Percentiles rank a stretch among this genome's conserved stretches.
Conservation (phyloP, 2,329 filamentous ascomycete genomes). For the Bisporella sp. region DNA sequence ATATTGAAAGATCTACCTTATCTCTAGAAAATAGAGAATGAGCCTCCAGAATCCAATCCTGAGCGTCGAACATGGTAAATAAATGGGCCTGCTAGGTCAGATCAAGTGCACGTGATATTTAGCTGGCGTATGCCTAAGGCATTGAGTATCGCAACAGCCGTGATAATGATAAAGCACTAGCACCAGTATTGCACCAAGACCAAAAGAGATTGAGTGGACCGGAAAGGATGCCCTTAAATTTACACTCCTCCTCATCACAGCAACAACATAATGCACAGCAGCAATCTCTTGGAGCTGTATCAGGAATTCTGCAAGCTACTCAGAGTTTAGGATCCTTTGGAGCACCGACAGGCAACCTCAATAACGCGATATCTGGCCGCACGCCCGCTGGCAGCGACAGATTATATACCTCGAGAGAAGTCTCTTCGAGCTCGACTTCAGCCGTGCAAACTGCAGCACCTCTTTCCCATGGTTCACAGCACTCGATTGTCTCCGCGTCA, state of each 20-base stretch:
- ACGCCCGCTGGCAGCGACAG: slow-evolving; percentile 35
- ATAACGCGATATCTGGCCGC: slow-evolving; percentile 11
- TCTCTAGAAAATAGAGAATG: no score
- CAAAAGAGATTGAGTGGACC: background rate
- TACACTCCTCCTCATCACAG: slow-evolving; percentile 15
- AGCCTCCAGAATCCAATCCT: no score
- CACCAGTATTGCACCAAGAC: background rate
- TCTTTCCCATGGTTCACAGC: slow-evolving; percentile 16
- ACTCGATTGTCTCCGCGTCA: slow-evolving; percentile 14
- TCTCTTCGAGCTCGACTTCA: slow-evolving; percentile 24
- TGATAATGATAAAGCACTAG: background rate
- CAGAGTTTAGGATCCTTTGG: slow-evolving; percentile 24
- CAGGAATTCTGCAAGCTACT: slow-evolving; percentile 23
- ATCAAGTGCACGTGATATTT: no score
- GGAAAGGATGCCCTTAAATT: slow-evolving; percentile 16
- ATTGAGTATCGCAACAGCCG: no score
- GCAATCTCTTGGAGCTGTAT: slow-evolving; percentile 13
- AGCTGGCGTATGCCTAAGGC: background rate
- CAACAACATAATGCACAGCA: slow-evolving; percentile 18
- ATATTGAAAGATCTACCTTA: no score
- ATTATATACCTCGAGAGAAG: slow-evolving; percentile 31
- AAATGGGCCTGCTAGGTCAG: no score
- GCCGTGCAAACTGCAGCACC: slow-evolving; percentile 28
- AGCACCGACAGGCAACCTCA: slow-evolving; percentile 19
- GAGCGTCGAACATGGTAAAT: no score